phyloP scores from a whole-genome alignment of 306 rosid genomes.

The Rosa chinensis region DNA sequence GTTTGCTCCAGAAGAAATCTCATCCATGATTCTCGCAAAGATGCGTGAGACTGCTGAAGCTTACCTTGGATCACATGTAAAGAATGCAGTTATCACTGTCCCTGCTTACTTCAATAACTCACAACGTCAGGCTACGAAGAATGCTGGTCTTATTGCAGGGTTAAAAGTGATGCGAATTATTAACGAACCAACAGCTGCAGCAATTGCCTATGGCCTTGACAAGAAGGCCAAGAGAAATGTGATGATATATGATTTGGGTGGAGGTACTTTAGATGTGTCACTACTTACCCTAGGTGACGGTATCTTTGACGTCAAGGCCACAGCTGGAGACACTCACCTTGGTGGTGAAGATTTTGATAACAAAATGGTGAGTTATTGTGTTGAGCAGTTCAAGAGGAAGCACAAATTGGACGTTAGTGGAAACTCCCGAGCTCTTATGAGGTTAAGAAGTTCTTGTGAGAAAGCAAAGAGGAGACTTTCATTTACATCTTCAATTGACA shows the following conservation, averaged over 20 bases:
- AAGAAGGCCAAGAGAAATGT: neutral
- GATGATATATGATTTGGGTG: neutral
- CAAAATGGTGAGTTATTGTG: neutral
- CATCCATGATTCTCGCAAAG: neutral
- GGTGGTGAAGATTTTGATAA: neutral
- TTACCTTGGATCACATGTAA: neutral
- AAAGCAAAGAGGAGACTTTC: neutral
- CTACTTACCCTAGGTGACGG: neutral
- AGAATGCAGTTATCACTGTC: neutral
- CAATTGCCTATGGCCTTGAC: neutral
- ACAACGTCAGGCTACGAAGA: neutral
- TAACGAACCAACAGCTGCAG: neutral
- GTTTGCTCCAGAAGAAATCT: neutral
- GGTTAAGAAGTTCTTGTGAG: neutral
- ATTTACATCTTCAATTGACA: neutral
- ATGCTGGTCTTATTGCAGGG: neutral
- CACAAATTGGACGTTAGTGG: neutral
- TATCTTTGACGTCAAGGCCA: neutral
- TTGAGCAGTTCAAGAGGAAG: neutral
- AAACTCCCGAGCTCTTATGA: neutral
- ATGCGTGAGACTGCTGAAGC: neutral
- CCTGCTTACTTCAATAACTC: neutral
- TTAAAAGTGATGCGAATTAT: neutral
- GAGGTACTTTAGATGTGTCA: neutral
- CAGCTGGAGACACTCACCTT: neutral